Conservation (phyloP, 202 grass and related monocot species). For the Setaria viridis region DNA sequence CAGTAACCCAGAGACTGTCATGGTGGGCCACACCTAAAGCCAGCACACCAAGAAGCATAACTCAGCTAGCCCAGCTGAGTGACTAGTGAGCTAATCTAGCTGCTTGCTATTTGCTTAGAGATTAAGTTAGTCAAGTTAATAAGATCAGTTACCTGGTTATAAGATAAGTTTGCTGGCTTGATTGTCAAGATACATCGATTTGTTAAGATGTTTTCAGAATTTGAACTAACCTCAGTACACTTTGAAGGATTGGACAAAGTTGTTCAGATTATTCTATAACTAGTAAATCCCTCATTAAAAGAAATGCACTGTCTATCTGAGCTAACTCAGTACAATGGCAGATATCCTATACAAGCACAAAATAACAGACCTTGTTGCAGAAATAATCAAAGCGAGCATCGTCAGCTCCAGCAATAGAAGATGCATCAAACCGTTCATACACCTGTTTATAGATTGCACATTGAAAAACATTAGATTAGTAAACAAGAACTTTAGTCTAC, state of each 20-base stretch:
- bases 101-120: background rate
- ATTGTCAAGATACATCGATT: background rate
- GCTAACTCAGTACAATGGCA: conserved; percentile 1
- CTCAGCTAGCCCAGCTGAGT: background rate
- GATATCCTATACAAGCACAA: conserved; percentile 44
- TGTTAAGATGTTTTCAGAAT: background rate
- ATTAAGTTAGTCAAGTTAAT: background rate
- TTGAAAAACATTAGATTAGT: conserved; percentile 36
- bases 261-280: conserved; percentile 4
- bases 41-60: background rate
- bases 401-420: conserved; percentile 75
- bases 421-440: conserved; percentile 83
- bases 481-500: conserved; percentile 11
- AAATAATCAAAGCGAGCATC: conserved; percentile 91
- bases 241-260: conserved; percentile 1
- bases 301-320: background rate
- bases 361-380: conserved; percentile 75
- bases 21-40: background rate
- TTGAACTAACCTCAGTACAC: background rate
- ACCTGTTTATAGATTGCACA: conserved; percentile 64
- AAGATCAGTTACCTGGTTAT: background rate
- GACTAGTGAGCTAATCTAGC: background rate
- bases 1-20: background rate
- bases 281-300: conserved; percentile 10
- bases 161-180: background rate